phyloP scores from a whole-genome alignment of 1,284 basidiomycete genomes.

The Cutaneotrichosporon mucoides region DNA sequence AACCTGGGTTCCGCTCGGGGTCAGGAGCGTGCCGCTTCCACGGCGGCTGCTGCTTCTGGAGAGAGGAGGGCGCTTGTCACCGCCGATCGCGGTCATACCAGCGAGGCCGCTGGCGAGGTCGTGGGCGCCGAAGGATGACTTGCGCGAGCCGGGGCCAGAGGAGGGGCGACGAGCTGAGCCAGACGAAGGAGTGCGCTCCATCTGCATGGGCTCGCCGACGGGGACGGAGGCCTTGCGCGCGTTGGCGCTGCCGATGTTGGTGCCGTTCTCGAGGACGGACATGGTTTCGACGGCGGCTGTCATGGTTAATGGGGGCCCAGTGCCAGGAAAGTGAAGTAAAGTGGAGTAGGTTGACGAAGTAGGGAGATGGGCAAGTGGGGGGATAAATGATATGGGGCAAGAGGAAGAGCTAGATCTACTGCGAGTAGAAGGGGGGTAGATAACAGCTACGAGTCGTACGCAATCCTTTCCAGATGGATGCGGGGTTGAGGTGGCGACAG shows the following conservation, averaged over 20 bases:
- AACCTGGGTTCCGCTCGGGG: slow-evolving; percentile 68
- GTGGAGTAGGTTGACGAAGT: too few species aligned
- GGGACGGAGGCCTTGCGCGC: slow-evolving; percentile 33
- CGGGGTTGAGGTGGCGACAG: too few species aligned
- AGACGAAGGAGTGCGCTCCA: slow-evolving; percentile 9
- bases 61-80: neutral
- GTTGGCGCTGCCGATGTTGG: slow-evolving; percentile 37
- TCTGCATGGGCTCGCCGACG: slow-evolving; percentile 2
- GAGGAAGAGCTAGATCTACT: too few species aligned
- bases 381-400: too few species aligned
- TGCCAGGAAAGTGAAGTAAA: neutral
- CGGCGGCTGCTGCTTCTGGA: slow-evolving; percentile 29
- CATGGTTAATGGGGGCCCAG: slow-evolving; percentile 1
- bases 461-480: too few species aligned
- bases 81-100: slow-evolving; percentile 5
- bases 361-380: too few species aligned
- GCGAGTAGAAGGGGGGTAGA: too few species aligned
- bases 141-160: neutral
- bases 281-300: slow-evolving; percentile 12
- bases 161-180: neutral
- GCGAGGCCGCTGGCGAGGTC: neutral
- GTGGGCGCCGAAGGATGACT: neutral
- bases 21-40: slow-evolving; percentile 58
- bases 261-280: slow-evolving; percentile 36
- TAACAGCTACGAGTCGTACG: too few species aligned